Percentiles rank a stretch among this genome's conserved stretches.
Evolutionary conservation across 2,329 filamentous ascomycete genomes (phyloP).

Genomic region (Fusarium sterilihyphosum): DNA sequence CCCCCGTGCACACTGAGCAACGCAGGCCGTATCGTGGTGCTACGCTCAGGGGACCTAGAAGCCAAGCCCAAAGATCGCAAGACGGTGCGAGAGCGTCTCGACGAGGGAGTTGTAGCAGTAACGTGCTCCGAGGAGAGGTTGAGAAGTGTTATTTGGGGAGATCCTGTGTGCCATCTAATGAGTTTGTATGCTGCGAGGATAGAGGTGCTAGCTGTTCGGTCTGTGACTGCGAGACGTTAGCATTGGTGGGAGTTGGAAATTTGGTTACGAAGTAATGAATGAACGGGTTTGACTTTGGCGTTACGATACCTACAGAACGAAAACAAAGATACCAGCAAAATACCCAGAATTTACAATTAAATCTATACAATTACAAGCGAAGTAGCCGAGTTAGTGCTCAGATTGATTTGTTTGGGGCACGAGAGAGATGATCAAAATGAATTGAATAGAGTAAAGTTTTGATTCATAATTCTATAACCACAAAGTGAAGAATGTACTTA

Average conservation of each 20-base stretch:
- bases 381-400: background rate
- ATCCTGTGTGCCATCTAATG: conserved; percentile 85
- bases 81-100: conserved; percentile 60
- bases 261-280: conserved; percentile 16
- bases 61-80: conserved; percentile 54
- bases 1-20: conserved; percentile 74
- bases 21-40: conserved; percentile 74
- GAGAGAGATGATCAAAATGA: background rate
- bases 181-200: conserved; percentile 77
- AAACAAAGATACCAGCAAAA: conserved; percentile 23
- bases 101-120: conserved; percentile 74
- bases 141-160: conserved; percentile 79
- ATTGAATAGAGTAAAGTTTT: conserved; percentile 1
- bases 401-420: background rate
- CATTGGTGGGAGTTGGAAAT: background rate
- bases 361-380: background rate
- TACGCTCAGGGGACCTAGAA: conserved; percentile 62
- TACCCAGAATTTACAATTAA: background rate
- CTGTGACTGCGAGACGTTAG: conserved; percentile 41
- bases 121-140: conserved; percentile 75
- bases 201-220: conserved; percentile 75
- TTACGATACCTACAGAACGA: conserved; percentile 23
- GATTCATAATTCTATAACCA: conserved; percentile 8
- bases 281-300: conserved; percentile 8
- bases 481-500: background rate